Base-by-base conservation (phyloP, 805 yeast species). In the Kurtzmaniella cleridarum region DNA sequence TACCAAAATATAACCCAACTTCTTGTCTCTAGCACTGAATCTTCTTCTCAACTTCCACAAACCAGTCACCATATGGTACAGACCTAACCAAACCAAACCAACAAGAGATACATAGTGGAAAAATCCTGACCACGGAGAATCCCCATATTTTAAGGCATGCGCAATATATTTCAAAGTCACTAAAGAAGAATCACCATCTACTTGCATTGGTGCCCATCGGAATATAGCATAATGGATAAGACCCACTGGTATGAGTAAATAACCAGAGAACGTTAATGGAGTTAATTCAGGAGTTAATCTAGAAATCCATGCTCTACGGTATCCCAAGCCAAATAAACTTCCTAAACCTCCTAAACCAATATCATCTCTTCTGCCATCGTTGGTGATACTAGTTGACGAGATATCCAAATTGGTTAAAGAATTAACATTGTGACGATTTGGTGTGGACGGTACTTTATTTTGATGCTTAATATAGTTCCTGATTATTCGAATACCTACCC, bases 101-200 rank as follows among this genome's bases (percentile, higher is more conserved):
- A 59, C 49, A 48, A 26, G 38, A 32, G 32, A 13, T 20, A 16
- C n/a, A 13, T 26, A 28, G 40, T 44, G 14, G 26, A 24, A 18
- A 16, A 29, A 20, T 23, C 26, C 10, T 29, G 27, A 3, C 13
- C n/a, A 11, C 30, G 27, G 43, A 45, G 33, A 52, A 42, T 23
- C 8, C 8, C 24, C 24, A 20, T 20, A 20, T 20, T 20, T 20
- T 5, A 73, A 38, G 2, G 64, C 49, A 43, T 71, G 69, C 0
- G 78, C 48, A 8, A 83, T 62, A 48, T 67, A 82, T 7, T 73
- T 71, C 32, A 84, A 57, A 32, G 63, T 70, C 15, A 84, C 57
- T 39, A 73, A 59, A 1, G 81, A 69, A 2, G 82, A 74, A 54
- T 83, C 91, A 1, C 87, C 89, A 41, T 81, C 84, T 1, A 78